phyloP scores from a whole-genome alignment of 2,329 filamentous ascomycete species.

The Dactylella cylindrospora region DNA sequence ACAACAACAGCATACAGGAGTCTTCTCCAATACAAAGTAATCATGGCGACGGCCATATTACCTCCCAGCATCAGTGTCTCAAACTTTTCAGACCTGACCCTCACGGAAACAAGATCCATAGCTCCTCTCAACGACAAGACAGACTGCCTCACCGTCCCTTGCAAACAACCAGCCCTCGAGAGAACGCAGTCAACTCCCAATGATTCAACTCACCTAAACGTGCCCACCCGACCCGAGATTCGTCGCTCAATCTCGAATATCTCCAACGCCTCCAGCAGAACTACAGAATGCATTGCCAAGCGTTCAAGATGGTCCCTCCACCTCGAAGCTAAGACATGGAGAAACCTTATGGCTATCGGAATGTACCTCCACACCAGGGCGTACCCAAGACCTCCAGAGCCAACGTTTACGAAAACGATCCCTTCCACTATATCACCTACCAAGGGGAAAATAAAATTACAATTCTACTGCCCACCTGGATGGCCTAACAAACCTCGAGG shows the following conservation, averaged over 20 bases:
- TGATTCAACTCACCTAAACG: conserved; percentile 18
- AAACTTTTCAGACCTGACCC: conserved; percentile 20
- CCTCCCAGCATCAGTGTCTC: conserved; percentile 33
- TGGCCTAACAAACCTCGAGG: conserved; percentile 40
- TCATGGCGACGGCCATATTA: conserved; percentile 12
- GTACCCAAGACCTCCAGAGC: conserved; percentile 62
- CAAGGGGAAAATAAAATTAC: conserved; percentile 57
- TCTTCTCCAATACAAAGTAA: too few relatives aligned
- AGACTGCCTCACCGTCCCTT: conserved; percentile 12
- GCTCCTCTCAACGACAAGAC: conserved; percentile 7
- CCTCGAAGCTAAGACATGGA: conserved; percentile 66
- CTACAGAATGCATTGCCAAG: conserved; percentile 30
- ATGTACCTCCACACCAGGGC: conserved; percentile 68
- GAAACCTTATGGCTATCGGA: conserved; percentile 67
- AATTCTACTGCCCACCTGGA: conserved; percentile 63
- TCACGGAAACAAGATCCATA: conserved; percentile 9
- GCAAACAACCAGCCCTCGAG: conserved; percentile 5
- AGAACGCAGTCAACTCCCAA: conserved; percentile 22
- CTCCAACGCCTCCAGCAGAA: conserved; percentile 37
- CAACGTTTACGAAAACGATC: conserved; percentile 62
- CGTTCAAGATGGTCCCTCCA: conserved; percentile 62
- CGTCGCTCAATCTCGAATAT: conserved; percentile 37
- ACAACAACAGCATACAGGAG: too few relatives aligned
- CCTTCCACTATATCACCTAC: conserved; percentile 56
- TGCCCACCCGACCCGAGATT: conserved; percentile 33